These are phyloP conservation scores for Trametes hirsuta DNA, from an alignment of 1,284 basidiomycete genomes.

Conservation along the genomic window DNA sequence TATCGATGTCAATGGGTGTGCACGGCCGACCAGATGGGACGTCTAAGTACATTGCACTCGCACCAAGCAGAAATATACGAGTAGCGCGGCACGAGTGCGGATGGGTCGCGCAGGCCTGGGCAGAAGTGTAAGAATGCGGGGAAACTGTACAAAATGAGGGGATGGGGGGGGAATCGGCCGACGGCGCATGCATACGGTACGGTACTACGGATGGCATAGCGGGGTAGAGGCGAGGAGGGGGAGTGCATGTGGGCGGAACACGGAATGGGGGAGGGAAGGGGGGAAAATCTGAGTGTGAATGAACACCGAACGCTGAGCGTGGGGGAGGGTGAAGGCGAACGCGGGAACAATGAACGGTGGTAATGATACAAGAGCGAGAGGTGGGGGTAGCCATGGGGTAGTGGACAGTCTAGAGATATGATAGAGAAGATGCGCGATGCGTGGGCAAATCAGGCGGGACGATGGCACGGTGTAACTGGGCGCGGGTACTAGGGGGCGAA, in stretches of 20 bases:
- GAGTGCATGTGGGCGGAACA: not conserved
- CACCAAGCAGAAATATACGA: too few species aligned
- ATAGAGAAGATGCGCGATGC: conserved; percentile 2
- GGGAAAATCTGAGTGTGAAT: not conserved
- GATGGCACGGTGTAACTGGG: not conserved
- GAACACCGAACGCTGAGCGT: not conserved
- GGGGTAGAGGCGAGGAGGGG: not conserved
- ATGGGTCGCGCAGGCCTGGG: too few species aligned
- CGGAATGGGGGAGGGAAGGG: not conserved
- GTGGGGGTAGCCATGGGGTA: not conserved
- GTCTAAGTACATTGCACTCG: not conserved
- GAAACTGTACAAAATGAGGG: not conserved
- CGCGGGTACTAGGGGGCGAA: not conserved
- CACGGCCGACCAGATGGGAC: not conserved
- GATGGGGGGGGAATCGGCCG: conserved; percentile 11
- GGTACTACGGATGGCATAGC: conserved; percentile 11
- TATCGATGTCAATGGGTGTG: not conserved
- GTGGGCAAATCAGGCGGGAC: not conserved
- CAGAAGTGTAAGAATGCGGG: not conserved
- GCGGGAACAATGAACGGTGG: conserved; percentile 3
- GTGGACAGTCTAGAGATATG: conserved; percentile 14
- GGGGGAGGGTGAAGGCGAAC: not conserved
- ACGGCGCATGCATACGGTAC: conserved; percentile 10
- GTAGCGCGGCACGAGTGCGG: not conserved
- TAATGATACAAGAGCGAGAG: conserved; percentile 22